Percentiles rank a stretch among this genome's conserved stretches.
Evolutionary conservation across 2,329 filamentous ascomycete genomes (phyloP).

Genomic region (Achaetomium macrosporum): DNA sequence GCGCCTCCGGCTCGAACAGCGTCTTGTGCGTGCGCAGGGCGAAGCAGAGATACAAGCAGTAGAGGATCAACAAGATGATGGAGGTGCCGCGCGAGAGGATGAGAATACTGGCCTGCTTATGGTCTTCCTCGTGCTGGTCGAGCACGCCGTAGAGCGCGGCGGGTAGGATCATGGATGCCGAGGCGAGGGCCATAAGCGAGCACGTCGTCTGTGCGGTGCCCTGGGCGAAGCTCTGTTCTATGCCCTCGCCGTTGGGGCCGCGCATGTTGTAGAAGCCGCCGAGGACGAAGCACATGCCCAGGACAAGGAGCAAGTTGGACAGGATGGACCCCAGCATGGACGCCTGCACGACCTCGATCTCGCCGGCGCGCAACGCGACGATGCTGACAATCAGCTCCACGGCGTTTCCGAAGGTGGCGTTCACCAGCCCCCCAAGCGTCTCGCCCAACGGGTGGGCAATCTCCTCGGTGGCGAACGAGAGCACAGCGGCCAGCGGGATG

Average conservation of each 20-base stretch:
- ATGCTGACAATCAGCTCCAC: conserved; percentile 85
- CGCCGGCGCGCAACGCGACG: conserved; percentile 74
- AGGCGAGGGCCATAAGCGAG: conserved; percentile 69
- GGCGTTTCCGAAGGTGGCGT: conserved; percentile 74
- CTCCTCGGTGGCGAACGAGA: conserved; percentile 75
- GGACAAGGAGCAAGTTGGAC: conserved; percentile 85
- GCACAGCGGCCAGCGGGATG: conserved; percentile 65
- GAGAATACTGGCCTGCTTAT: conserved; percentile 54
- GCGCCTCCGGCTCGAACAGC: conserved; percentile 57
- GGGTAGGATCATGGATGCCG: conserved; percentile 73
- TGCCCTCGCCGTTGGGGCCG: conserved; percentile 49
- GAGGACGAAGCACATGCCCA: conserved; percentile 74
- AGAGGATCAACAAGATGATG: conserved; percentile 67
- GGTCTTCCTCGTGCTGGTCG: conserved; percentile 36
- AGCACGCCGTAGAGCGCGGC: conserved; percentile 67
- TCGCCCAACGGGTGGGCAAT: conserved; percentile 67
- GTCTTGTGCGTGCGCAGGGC: conserved; percentile 69
- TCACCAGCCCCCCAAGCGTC: conserved; percentile 66
- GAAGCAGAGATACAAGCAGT: conserved; percentile 71
- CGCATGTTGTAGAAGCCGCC: conserved; percentile 62
- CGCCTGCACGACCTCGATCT: conserved; percentile 95
- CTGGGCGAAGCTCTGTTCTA: conserved; percentile 66
- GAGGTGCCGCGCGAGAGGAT: conserved; percentile 69
- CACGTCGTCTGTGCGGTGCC: conserved; percentile 73
- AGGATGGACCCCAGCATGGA: conserved; percentile 96